These are phyloP conservation scores for Casuarina glauca DNA, from an alignment of 306 rosid genomes.

Conservation along the genomic window DNA sequence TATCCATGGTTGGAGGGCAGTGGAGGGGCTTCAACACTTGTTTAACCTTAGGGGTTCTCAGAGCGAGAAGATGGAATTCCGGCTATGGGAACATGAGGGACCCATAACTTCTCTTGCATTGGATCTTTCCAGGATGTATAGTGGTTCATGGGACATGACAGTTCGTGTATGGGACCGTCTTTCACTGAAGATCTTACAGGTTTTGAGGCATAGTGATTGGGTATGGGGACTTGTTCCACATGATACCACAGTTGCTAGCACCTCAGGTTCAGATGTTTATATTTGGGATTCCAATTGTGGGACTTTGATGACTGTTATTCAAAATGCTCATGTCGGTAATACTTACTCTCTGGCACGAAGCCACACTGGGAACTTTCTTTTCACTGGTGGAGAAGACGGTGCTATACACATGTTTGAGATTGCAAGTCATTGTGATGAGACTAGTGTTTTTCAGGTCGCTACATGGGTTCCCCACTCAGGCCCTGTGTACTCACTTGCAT, in stretches of 20 bases:
- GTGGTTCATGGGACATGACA: slow-evolving; percentile 98
- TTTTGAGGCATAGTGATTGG: slow-evolving; percentile 92
- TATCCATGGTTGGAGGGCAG: slow-evolving; percentile 90
- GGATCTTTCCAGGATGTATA: slow-evolving; percentile 80
- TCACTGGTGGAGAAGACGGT: slow-evolving; percentile 95
- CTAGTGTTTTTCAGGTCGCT: slow-evolving; percentile 41
- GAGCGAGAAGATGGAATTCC: slow-evolving; percentile 53
- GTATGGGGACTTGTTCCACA: slow-evolving; percentile 84
- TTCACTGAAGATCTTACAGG: slow-evolving; percentile 54
- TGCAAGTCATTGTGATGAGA: slow-evolving; percentile 29
- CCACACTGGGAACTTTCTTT: slow-evolving; percentile 76
- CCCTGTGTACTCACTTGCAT: slow-evolving; percentile 78
- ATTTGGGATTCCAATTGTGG: slow-evolving; percentile 76
- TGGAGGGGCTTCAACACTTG: slow-evolving; percentile 66
- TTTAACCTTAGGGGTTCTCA: slow-evolving; percentile 69
- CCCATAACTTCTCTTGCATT: slow-evolving; percentile 87
- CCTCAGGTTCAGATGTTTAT: slow-evolving; percentile 86
- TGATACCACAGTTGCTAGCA: slow-evolving; percentile 64
- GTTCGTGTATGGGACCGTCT: slow-evolving; percentile 89
- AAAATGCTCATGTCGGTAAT: slow-evolving; percentile 71
- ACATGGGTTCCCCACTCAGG: slow-evolving; percentile 88
- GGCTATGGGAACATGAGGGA: slow-evolving; percentile 95
- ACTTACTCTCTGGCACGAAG: slow-evolving; percentile 70
- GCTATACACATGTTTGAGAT: slow-evolving; percentile 82
- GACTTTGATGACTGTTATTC: slow-evolving; percentile 46